Evolutionary conservation across 805 yeast genomes (phyloP).

Genomic region (Saccharomycopsis javanensis): DNA sequence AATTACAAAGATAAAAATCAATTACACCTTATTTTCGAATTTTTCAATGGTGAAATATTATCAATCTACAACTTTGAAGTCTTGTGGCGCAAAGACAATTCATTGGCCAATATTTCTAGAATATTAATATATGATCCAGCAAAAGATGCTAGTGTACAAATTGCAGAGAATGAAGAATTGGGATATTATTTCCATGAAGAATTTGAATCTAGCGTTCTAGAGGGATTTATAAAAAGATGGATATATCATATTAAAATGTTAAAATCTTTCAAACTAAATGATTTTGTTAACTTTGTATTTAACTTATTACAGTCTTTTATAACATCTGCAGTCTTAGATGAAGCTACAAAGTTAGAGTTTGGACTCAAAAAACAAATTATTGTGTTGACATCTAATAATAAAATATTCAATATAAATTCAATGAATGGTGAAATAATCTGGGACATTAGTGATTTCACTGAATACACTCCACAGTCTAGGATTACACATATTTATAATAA

Average conservation of each 20-base stretch:
- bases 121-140: conserved; percentile 25
- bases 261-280: conserved; percentile 10
- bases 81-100: conserved; percentile 38
- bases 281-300: conserved; percentile 10
- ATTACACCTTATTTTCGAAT: conserved; percentile 1
- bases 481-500: conserved; percentile 13
- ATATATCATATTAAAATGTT: conserved; percentile 21
- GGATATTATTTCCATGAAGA: conserved; percentile 18
- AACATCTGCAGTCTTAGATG: conserved; percentile 14
- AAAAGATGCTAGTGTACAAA: conserved; percentile 10
- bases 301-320: conserved; percentile 4
- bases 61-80: conserved; percentile 20
- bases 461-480: conserved; percentile 2
- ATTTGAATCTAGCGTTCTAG: conserved; percentile 9
- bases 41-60: neutral
- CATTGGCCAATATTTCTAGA: conserved; percentile 31
- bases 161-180: neutral
- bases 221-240: conserved; percentile 26
- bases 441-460: conserved; percentile 24
- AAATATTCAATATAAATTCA: conserved; percentile 36
- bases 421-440: conserved; percentile 33
- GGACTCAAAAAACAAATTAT: conserved; percentile 38
- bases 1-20: neutral
- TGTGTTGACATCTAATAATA: conserved; percentile 32
- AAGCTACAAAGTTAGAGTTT: conserved; percentile 27